Base-by-base conservation (phyloP, 176 grass and related monocot species). In the Typha latifolia region DNA sequence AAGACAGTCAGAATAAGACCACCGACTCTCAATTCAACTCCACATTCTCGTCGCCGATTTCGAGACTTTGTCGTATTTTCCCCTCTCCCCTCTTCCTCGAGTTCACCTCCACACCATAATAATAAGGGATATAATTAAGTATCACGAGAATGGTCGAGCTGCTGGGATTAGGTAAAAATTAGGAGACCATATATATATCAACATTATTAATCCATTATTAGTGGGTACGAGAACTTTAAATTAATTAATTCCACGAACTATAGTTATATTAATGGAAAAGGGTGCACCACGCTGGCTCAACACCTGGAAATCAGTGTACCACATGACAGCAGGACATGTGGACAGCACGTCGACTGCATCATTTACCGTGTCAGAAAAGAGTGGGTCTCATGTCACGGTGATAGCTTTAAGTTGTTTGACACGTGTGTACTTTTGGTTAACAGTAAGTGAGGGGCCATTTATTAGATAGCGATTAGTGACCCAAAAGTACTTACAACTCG, bases 1-100 rank as follows among this genome's bases (percentile, higher is more conserved):
- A 80, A 76, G 77, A 76, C 77, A 76, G 72, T 1, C 57, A 72
- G 72, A 85, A 85, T 80, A 79, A 66, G 66, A 15, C 37, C 37
- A 43, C 9, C 37, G 37, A 43, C 37, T 29, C 37, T 43, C 37
- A 43, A 43, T 43, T 43, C 37, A 43, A 43, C 37, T 10, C 37
- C 37, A 43, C 37, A 43, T 43, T 43, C 37, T 43, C 37, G 5
- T 43, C 37, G 37, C 37, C 37, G 1, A 43, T 43, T 0, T 8
- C 37, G 37, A 43, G 37, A 43, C 0, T 43, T 43, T 10, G 37
- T 43, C 37, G 37, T 43, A 43, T 43, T 43, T 10, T 9, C 7
- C 34, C 34, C 34, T 2, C 27, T 2, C 27, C 27, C 27, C 27
- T 3, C 27, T 3, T 3, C 27, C 27, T 43, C 37, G 37, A 43